Conservation (phyloP, 2,329 filamentous ascomycete species). For the Diaporthe vaccinii region DNA sequence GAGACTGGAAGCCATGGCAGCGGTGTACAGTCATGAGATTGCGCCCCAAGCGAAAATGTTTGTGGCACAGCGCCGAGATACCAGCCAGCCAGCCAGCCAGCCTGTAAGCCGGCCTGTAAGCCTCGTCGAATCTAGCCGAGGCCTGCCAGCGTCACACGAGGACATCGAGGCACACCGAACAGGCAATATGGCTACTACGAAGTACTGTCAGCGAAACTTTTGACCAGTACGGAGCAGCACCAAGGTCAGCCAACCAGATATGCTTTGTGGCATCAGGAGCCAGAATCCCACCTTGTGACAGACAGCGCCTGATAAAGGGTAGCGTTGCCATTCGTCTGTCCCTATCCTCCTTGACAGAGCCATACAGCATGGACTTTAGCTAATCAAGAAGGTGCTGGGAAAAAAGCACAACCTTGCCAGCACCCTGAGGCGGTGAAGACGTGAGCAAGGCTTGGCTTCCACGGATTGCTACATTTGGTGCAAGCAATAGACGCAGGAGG, state of each 20-base stretch:
- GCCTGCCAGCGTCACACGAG: not conserved
- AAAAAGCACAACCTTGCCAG: conserved; percentile 34
- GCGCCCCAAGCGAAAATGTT: not conserved
- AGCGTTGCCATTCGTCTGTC: conserved; percentile 58
- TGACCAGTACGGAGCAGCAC: conserved; percentile 48
- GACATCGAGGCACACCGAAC: not conserved
- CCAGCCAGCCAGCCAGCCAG: not conserved
- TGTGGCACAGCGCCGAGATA: not conserved
- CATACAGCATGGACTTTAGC: conserved; percentile 48
- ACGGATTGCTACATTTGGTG: not conserved
- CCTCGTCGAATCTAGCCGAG: not conserved
- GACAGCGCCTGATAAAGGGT: conserved; percentile 32
- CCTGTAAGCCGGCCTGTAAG: not conserved
- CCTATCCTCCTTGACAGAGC: conserved; percentile 51
- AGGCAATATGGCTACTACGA: conserved; percentile 45
- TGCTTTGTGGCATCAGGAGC: conserved; percentile 55
- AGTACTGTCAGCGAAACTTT: conserved; percentile 49
- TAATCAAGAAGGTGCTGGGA: conserved; percentile 52
- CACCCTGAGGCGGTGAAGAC: conserved; percentile 21
- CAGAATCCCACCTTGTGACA: conserved; percentile 40
- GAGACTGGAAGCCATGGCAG: not conserved
- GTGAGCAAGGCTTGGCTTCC: conserved; percentile 5
- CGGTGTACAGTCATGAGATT: not conserved
- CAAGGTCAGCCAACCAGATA: conserved; percentile 50
- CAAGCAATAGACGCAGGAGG: conserved; percentile 4